Conservation (phyloP, 2,329 filamentous ascomycete species). For the Hymenoscyphus repandus region DNA sequence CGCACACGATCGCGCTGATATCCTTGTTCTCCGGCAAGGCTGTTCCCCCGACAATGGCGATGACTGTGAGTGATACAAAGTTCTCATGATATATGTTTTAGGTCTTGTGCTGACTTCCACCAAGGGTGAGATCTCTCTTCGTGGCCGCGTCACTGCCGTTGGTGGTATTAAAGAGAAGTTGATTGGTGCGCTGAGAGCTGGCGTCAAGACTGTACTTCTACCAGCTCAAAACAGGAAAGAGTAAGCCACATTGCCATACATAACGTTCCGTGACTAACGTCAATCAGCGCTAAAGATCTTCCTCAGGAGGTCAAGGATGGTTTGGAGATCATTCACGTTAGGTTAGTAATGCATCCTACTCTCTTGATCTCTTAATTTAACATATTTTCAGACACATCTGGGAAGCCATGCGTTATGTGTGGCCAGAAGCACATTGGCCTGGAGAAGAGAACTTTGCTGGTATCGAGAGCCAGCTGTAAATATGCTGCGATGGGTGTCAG, state of each 20-base stretch:
- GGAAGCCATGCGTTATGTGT: constrained; percentile 86
- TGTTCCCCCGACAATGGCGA: constrained; percentile 87
- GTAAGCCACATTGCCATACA: constrained; percentile 18
- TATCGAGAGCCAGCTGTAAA: constrained; percentile 74
- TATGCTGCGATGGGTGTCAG: neutral
- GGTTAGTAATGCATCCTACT: constrained; percentile 49
- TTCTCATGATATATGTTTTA: neutral
- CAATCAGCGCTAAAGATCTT: constrained; percentile 63
- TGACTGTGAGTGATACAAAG: constrained; percentile 61
- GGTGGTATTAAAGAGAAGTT: constrained; percentile 99
- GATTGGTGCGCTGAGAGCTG: constrained; percentile 86
- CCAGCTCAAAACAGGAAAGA: constrained; percentile 90
- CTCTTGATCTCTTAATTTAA: constrained; percentile 14
- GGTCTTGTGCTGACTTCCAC: constrained; percentile 10
- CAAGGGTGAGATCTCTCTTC: constrained; percentile 64
- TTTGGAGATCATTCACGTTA: constrained; percentile 82
- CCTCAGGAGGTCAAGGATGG: constrained; percentile 85
- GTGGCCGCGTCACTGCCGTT: constrained; percentile 87
- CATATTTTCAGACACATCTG: constrained; percentile 67
- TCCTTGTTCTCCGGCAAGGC: constrained; percentile 81
- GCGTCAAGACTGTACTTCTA: constrained; percentile 88
- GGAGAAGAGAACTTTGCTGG: constrained; percentile 63
- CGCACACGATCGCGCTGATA: constrained; percentile 89
- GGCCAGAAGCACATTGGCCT: constrained; percentile 86
- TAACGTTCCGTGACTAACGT: constrained; percentile 13